Base-by-base conservation (phyloP, 2,329 filamentous ascomycete species). In the Alternaria arbusti region DNA sequence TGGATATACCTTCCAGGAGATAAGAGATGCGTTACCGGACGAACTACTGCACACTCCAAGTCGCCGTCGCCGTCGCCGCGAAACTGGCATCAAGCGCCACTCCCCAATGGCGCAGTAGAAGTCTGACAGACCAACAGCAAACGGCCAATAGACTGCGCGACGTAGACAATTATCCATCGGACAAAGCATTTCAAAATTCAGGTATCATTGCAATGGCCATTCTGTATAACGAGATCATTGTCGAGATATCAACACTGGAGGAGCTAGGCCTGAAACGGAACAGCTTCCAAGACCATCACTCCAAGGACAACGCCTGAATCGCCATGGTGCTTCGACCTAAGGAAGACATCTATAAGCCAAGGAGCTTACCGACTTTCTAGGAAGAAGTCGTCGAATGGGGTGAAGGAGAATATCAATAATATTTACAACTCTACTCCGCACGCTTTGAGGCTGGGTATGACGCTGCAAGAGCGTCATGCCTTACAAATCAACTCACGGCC, bases 401-500 rank as follows among this genome's bases (percentile, higher is more conserved):
- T 36, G 15, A 4, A 40, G 10, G 9, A 40, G 5, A 15, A 36
- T 47, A 26, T 6, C 23, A 11, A 47, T 2, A 10, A 2, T 17
- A 17, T 40, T 17, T 3, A 40, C 36, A 40, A 17, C 36, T 17
- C 36, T 2, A 40, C 4, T 17, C 8, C 9, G 36, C 9, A 40
- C 5, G 5, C 36, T 17, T 40, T 8, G 15, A 17, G n/a, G n/a
- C 36, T 40, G 15, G n/a, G 8, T 15, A 51, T 58, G 56, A 58
- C 56, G 56, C 56, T 44, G 30, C 17, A 2, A 5, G n/a, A 58
- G 46, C 56, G 46, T 58, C 56, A 58, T 58, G 6, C 11, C 56
- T 30, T 30, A 40, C 28, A 30, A 26, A 51, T 44, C 23, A n/a
- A 1, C 17, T 6, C 5, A 11, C n/a, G n/a, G 8, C 36, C 36